phyloP scores from a whole-genome alignment of 176 grass and related monocot species.

The Canna indica region DNA sequence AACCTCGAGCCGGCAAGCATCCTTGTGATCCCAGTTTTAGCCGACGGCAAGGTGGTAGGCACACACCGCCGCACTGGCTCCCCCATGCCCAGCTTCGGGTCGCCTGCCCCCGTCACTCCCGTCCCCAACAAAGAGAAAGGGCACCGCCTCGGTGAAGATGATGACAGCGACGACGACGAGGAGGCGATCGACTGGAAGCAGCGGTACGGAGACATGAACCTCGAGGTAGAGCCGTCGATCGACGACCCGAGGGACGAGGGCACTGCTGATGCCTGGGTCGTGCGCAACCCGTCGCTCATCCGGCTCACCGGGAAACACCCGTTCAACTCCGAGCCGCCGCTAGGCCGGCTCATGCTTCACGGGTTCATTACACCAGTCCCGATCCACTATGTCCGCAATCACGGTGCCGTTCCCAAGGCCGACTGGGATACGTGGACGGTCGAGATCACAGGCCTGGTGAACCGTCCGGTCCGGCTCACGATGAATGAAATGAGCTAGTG shows the following conservation, averaged over 20 bases:
- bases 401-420: slow-evolving; percentile 3
- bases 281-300: slow-evolving; percentile 9
- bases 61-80: neutral
- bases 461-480: slow-evolving; percentile 1
- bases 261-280: slow-evolving; percentile 7
- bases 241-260: neutral
- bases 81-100: neutral
- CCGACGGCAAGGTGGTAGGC: neutral
- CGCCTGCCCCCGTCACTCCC: neutral
- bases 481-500: slow-evolving; percentile 10
- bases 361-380: slow-evolving; percentile 2
- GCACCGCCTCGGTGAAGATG: neutral
- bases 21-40: neutral
- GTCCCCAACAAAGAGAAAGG: neutral
- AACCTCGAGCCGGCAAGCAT: neutral
- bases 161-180: neutral
- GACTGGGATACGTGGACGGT: slow-evolving; percentile 5
- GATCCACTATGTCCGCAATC: slow-evolving; percentile 12
- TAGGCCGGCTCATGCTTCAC: slow-evolving; percentile 8
- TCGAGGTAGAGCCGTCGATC: slow-evolving; percentile 6
- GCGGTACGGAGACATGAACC: neutral
- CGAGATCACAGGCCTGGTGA: slow-evolving; percentile 12
- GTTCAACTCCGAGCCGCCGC: slow-evolving; percentile 9
- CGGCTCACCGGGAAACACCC: slow-evolving; percentile 14
- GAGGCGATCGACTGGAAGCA: neutral